Evolutionary conservation across 2,329 filamentous ascomycete genomes (phyloP).

Genomic region (Diaporthe sp.): DNA sequence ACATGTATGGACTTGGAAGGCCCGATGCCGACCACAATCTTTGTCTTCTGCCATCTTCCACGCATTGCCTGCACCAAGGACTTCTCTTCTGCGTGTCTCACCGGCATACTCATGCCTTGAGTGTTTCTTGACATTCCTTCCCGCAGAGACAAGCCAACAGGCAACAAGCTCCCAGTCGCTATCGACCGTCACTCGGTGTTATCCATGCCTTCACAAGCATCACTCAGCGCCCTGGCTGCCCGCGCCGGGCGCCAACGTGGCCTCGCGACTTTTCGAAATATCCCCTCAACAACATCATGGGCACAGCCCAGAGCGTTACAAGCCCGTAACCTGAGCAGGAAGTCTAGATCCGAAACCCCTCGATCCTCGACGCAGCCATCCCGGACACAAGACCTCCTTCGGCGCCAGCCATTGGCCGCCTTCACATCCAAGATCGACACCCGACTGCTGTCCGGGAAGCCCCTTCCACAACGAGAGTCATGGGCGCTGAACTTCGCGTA

Average conservation of each 20-base stretch:
- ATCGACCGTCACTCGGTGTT: constrained; percentile 4
- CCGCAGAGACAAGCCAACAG: not conserved
- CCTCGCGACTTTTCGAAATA: constrained; percentile 14
- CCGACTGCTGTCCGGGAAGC: constrained; percentile 64
- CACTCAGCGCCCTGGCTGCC: constrained; percentile 31
- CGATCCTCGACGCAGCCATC: constrained; percentile 27
- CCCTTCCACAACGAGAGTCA: constrained; percentile 63
- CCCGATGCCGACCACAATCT: not conserved
- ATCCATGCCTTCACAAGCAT: constrained; percentile 38
- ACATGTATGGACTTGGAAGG: not conserved
- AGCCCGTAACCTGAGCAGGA: constrained; percentile 30
- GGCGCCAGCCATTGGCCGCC: constrained; percentile 27
- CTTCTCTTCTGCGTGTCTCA: not conserved
- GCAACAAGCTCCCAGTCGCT: not conserved
- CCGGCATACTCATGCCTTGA: not conserved
- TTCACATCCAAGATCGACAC: constrained; percentile 45
- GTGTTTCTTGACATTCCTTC: not conserved
- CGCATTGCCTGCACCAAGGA: not conserved
- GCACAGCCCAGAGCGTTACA: constrained; percentile 26
- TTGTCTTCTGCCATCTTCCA: not conserved
- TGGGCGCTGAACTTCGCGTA: constrained; percentile 71
- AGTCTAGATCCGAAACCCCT: constrained; percentile 14
- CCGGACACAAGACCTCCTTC: constrained; percentile 28
- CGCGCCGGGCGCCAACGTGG: constrained; percentile 36
- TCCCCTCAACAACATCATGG: not conserved